Percentiles rank a stretch among this genome's conserved stretches.
phyloP scores from a whole-genome alignment of 2,329 filamentous ascomycete genomes.

The Cladophialophora carrionii region DNA sequence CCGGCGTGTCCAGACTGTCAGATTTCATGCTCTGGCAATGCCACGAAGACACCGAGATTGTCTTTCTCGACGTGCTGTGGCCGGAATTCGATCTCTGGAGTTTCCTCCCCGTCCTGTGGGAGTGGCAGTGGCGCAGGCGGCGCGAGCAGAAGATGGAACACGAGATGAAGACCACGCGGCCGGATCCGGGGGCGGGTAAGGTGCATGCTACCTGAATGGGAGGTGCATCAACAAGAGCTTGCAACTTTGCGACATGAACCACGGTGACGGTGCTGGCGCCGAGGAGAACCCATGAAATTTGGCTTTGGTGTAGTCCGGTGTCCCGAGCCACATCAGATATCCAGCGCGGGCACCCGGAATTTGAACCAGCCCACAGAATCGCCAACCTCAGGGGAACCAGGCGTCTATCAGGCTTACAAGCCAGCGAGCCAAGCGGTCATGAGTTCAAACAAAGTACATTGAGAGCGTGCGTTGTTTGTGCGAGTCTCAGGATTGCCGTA shows the following conservation, averaged over 20 bases:
- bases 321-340: background rate
- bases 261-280: background rate
- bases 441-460: too few relatives aligned
- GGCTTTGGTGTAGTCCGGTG: background rate
- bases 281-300: background rate
- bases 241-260: background rate
- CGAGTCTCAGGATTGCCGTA: too few relatives aligned
- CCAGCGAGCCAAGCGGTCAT: background rate
- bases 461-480: too few relatives aligned
- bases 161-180: constrained; percentile 4
- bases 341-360: background rate
- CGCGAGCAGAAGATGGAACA: constrained; percentile 21
- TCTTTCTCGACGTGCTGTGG: constrained; percentile 91
- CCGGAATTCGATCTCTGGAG: constrained; percentile 94
- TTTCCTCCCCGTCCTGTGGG: constrained; percentile 87
- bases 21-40: constrained; percentile 99
- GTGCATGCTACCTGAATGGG: constrained; percentile 4
- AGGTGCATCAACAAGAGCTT: background rate
- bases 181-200: background rate
- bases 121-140: constrained; percentile 73
- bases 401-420: background rate
- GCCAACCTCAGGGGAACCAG: background rate
- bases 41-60: constrained; percentile 87
- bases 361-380: background rate
- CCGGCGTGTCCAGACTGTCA: constrained; percentile 86